These are phyloP conservation scores for Fusarium austroafricanum DNA, from an alignment of 2,329 filamentous ascomycete species.

Conservation along the genomic window DNA sequence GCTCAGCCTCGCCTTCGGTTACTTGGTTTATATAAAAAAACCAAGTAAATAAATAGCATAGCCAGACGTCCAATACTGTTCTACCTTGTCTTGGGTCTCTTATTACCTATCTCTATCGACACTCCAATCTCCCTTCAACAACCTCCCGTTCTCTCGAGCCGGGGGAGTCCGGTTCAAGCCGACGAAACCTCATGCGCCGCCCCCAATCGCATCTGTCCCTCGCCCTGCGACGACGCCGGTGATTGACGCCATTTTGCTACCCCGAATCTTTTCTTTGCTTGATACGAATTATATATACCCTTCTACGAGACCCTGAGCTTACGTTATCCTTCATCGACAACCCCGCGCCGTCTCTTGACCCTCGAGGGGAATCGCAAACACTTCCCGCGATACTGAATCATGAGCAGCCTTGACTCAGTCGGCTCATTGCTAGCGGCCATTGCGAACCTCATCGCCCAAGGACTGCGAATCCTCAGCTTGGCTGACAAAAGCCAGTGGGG, in stretches of 20 bases:
- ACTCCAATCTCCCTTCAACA: constrained; percentile 18
- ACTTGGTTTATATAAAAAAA: constrained; percentile 18
- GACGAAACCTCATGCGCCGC: constrained; percentile 44
- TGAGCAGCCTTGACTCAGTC: constrained; percentile 62
- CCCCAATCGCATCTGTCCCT: constrained; percentile 41
- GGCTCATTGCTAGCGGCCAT: constrained; percentile 69
- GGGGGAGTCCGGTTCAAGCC: constrained; percentile 34
- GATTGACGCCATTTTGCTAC: constrained; percentile 21
- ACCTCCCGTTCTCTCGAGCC: constrained; percentile 26
- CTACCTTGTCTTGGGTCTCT: constrained; percentile 12
- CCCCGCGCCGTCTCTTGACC: constrained; percentile 25
- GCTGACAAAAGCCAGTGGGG: constrained; percentile 70
- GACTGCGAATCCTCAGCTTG: constrained; percentile 65
- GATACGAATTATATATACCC: constrained; percentile 9
- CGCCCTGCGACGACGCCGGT: constrained; percentile 47
- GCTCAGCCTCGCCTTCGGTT: constrained; percentile 43
- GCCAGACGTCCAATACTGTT: not conserved
- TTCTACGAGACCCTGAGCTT: constrained; percentile 13
- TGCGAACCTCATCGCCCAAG: constrained; percentile 64
- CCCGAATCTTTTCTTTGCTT: not conserved
- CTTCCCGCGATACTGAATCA: constrained; percentile 42
- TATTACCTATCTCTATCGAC: constrained; percentile 23
- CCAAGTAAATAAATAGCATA: constrained; percentile 29
- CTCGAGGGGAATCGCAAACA: constrained; percentile 25
- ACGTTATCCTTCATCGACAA: constrained; percentile 27